These are phyloP conservation scores for Papiliotrema flavescens DNA, from an alignment of 1,284 basidiomycete species.

Conservation along the genomic window DNA sequence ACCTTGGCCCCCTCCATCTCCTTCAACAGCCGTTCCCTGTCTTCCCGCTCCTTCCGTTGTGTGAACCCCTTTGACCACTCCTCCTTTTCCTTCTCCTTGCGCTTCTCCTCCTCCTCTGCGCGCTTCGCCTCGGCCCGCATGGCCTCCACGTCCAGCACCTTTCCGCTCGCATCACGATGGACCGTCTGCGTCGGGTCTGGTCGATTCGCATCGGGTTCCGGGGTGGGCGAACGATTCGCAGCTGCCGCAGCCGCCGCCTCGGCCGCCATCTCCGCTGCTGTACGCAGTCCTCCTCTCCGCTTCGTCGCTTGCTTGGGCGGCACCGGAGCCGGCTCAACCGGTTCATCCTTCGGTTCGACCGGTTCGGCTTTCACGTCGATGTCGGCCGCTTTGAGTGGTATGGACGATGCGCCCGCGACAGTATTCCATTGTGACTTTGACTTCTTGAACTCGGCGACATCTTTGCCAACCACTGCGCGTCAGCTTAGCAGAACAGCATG, in stretches of 20 bases:
- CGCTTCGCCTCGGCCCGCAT: slow-evolving; percentile 75
- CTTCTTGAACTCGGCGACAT: slow-evolving; percentile 38
- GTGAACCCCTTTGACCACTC: slow-evolving; percentile 95
- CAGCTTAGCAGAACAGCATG: neutral
- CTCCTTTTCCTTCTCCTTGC: slow-evolving; percentile 83
- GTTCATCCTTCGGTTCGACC: slow-evolving; percentile 10
- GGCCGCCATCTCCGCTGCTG: slow-evolving; percentile 53
- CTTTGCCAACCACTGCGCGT: slow-evolving; percentile 38
- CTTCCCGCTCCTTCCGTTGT: slow-evolving; percentile 74
- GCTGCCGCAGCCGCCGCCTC: slow-evolving; percentile 56
- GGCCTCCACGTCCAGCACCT: slow-evolving; percentile 81
- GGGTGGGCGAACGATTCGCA: slow-evolving; percentile 45
- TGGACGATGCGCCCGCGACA: slow-evolving; percentile 26
- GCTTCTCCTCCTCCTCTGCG: slow-evolving; percentile 70
- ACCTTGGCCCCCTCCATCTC: slow-evolving; percentile 65
- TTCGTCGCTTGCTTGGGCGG: slow-evolving; percentile 48
- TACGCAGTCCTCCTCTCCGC: slow-evolving; percentile 68
- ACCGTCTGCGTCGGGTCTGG: slow-evolving; percentile 78
- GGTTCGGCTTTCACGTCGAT: slow-evolving; percentile 25
- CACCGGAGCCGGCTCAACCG: slow-evolving; percentile 9
- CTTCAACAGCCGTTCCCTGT: slow-evolving; percentile 61
- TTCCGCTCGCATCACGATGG: slow-evolving; percentile 85
- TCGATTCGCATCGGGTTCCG: slow-evolving; percentile 55
- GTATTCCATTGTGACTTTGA: slow-evolving; percentile 40
- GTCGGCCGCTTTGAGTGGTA: slow-evolving; percentile 3